A percentile compares a stretch with the other conserved stretches of the same genome.
Conservation (phyloP, 2,329 filamentous ascomycete genomes). For the Aspergillus pseudoterreus region DNA sequence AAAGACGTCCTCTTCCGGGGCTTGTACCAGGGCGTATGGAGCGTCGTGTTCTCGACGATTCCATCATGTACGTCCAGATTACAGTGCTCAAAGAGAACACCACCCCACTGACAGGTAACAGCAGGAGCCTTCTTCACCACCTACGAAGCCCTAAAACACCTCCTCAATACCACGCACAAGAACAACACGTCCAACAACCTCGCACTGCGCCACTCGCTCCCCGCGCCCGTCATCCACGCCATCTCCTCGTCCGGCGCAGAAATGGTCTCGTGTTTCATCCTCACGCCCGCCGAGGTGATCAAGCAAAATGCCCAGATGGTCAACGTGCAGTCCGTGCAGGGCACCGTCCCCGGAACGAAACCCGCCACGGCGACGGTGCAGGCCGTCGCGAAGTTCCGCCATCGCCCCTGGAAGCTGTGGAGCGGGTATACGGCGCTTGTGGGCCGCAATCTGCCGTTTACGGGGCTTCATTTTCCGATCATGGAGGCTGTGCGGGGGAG, state of each 20-base stretch:
- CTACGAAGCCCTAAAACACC: slow-evolving; percentile 72
- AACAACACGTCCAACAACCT: not conserved
- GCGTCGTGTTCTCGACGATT: slow-evolving; percentile 79
- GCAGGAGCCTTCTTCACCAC: slow-evolving; percentile 87
- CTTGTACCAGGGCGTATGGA: slow-evolving; percentile 82
- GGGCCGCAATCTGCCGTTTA: slow-evolving; percentile 80
- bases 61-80: slow-evolving; percentile 61
- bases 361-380: slow-evolving; percentile 31
- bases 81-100: too few relatives aligned
- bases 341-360: not conserved
- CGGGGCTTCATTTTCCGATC: slow-evolving; percentile 81
- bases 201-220: slow-evolving; percentile 46
- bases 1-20: slow-evolving; percentile 62
- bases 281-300: slow-evolving; percentile 84
- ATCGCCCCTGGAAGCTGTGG: slow-evolving; percentile 55
- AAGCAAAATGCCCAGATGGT: slow-evolving; percentile 95
- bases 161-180: slow-evolving; percentile 53
- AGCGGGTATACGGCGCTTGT: slow-evolving; percentile 77
- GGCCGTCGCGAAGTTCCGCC: slow-evolving; percentile 55
- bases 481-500: slow-evolving; percentile 67
- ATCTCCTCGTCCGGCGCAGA: slow-evolving; percentile 73
- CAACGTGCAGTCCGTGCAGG: not conserved
- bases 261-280: slow-evolving; percentile 77
- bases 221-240: slow-evolving; percentile 68
- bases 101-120: slow-evolving; percentile 24